Conservation (phyloP, 208 protist genomes). For the Vickermania ingenoplastis region DNA sequence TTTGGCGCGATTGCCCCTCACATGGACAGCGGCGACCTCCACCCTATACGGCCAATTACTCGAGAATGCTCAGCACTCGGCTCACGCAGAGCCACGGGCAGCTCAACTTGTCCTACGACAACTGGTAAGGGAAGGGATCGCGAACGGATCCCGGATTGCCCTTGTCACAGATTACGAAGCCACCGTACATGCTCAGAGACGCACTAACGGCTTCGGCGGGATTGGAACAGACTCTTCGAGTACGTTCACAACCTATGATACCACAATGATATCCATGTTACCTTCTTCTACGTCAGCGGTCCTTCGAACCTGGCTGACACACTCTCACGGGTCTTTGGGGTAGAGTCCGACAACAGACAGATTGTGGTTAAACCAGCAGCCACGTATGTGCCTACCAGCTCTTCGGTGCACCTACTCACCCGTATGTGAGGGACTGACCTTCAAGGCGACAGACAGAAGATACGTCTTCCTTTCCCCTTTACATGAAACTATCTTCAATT, state of each 20-base stretch:
- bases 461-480: background rate
- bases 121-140: background rate
- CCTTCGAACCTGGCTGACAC: background rate
- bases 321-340: background rate
- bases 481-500: background rate
- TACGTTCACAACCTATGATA: background rate
- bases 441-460: background rate
- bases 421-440: background rate
- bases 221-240: background rate
- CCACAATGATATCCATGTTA: background rate
- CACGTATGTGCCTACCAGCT: slow-evolving; percentile 1
- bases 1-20: too few species aligned
- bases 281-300: slow-evolving; percentile 1
- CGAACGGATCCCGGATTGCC: background rate
- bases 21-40: too few species aligned
- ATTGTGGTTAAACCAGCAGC: slow-evolving; percentile 1
- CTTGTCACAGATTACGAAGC: background rate
- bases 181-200: background rate
- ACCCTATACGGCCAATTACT: too few species aligned
- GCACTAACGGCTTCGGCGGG: background rate
- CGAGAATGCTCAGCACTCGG: background rate
- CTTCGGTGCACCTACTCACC: slow-evolving; percentile 1
- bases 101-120: background rate
- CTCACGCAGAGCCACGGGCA: background rate
- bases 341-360: background rate